Conservation (phyloP, 768 basidiomycete genomes). For the Hericium rajendrae region DNA sequence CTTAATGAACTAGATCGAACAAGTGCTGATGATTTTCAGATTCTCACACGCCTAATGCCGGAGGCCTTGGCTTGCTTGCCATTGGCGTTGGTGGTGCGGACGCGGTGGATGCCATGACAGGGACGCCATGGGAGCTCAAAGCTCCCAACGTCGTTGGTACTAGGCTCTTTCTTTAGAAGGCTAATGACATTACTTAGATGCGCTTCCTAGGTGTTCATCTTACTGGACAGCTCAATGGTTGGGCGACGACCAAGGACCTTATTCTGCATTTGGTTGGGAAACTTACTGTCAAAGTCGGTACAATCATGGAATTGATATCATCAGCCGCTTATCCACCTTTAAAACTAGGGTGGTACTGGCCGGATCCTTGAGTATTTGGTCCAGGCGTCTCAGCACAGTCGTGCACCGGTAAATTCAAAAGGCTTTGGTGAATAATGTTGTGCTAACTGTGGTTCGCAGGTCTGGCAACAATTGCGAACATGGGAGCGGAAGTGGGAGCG, state of each 20-base stretch:
- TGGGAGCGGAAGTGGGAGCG: conserved; percentile 99
- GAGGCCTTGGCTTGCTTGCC: conserved; percentile 91
- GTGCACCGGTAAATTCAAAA: conserved; percentile 61
- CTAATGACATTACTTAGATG: not conserved
- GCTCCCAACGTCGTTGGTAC: conserved; percentile 76
- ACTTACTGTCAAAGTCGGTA: conserved; percentile 79
- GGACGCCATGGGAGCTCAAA: conserved; percentile 96
- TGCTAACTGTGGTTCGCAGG: conserved; percentile 30
- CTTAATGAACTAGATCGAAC: not conserved
- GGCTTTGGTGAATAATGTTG: not conserved
- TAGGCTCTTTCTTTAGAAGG: conserved; percentile 13
- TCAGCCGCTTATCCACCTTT: not conserved
- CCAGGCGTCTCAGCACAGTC: conserved; percentile 84
- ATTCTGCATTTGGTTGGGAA: conserved; percentile 91
- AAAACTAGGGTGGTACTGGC: conserved; percentile 81
- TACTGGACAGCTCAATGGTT: conserved; percentile 78
- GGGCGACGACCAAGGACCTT: conserved; percentile 94
- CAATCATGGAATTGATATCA: not conserved
- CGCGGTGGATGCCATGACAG: conserved; percentile 96
- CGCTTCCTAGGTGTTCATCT: conserved; percentile 63
- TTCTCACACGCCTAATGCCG: conserved; percentile 97
- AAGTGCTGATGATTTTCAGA: conserved; percentile 36
- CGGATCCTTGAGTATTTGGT: conserved; percentile 96
- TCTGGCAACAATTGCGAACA: conserved; percentile 92
- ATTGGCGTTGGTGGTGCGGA: conserved; percentile 99